A percentile compares a stretch with the other conserved stretches of the same genome.
Evolutionary conservation across 768 basidiomycete genomes (phyloP).

Genomic region (Trametes coccinea): DNA sequence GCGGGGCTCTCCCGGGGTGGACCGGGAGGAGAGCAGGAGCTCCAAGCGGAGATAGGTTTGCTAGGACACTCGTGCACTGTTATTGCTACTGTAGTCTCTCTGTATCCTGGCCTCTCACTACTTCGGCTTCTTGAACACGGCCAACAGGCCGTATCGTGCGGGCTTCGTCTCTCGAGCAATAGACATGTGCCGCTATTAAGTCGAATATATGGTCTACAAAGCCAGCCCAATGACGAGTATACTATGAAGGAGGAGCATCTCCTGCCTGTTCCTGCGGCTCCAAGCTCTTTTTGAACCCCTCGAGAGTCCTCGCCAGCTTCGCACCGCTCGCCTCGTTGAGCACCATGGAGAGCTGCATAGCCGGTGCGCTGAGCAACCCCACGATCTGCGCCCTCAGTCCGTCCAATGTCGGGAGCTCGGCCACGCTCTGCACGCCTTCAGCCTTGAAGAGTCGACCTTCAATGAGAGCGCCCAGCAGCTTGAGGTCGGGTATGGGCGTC

Average conservation of each 20-base stretch:
- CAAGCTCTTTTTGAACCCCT: slow-evolving; percentile 69
- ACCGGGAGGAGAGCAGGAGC: slow-evolving; percentile 64
- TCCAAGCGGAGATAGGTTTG: slow-evolving; percentile 57
- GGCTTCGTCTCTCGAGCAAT: too few relatives aligned
- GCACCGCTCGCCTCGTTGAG: slow-evolving; percentile 71
- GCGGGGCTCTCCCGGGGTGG: slow-evolving; percentile 57
- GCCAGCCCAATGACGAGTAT: neutral
- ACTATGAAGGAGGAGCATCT: slow-evolving; percentile 16
- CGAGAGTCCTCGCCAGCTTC: slow-evolving; percentile 66
- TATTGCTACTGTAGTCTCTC: neutral
- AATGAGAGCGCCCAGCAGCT: slow-evolving; percentile 75
- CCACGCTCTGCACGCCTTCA: slow-evolving; percentile 58
- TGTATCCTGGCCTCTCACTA: neutral
- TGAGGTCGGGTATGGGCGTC: slow-evolving; percentile 62
- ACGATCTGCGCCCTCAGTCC: slow-evolving; percentile 81
- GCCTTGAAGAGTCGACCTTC: slow-evolving; percentile 72
- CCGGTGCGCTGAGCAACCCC: slow-evolving; percentile 77
- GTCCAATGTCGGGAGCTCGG: slow-evolving; percentile 76
- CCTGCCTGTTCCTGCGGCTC: slow-evolving; percentile 38
- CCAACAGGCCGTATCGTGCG: neutral
- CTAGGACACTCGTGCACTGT: neutral
- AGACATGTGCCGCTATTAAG: slow-evolving; percentile 8
- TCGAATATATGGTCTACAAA: slow-evolving; percentile 17
- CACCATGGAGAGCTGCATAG: slow-evolving; percentile 69
- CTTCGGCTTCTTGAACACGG: neutral